These are phyloP conservation scores for Kalanchoe fedtschenkoi DNA, from an alignment of 164 flowering plant species.

Conservation along the genomic window DNA sequence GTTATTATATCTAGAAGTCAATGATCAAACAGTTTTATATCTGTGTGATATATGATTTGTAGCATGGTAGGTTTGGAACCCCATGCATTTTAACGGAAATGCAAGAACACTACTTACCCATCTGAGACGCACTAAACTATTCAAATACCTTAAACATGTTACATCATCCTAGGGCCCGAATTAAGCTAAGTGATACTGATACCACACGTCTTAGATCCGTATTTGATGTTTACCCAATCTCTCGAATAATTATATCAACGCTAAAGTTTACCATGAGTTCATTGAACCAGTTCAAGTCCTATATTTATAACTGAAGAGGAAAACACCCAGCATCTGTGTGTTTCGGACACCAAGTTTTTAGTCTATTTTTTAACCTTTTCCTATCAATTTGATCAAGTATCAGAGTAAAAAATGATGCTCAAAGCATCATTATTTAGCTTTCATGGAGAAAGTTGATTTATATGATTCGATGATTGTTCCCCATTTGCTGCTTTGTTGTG, in stretches of 20 bases:
- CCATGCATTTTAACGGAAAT: neutral
- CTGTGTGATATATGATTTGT: neutral
- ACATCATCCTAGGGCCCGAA: too few species aligned
- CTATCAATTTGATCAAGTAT: neutral
- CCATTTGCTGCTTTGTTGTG: neutral
- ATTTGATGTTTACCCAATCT: neutral
- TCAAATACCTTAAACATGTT: too few species aligned
- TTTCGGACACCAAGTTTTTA: neutral
- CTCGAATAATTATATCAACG: neutral
- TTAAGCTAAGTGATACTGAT: too few species aligned
- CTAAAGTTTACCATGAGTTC: neutral
- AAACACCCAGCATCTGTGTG: neutral
- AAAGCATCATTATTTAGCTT: neutral
- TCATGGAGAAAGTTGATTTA: neutral
- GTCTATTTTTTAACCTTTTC: neutral
- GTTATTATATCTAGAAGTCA: neutral
- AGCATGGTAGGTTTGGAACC: too few species aligned
- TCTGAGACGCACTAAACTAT: neutral
- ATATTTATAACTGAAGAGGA: neutral
- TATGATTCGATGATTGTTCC: neutral
- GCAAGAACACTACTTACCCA: neutral
- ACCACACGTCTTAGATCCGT: neutral
- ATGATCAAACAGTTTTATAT: too few species aligned
- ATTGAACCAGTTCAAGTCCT: neutral
- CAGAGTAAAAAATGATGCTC: neutral